Evolutionary conservation across 345 rosid genomes (phyloP), one percentile per base, ranked within the genome.

Genomic region (Linum lewisii): DNA sequence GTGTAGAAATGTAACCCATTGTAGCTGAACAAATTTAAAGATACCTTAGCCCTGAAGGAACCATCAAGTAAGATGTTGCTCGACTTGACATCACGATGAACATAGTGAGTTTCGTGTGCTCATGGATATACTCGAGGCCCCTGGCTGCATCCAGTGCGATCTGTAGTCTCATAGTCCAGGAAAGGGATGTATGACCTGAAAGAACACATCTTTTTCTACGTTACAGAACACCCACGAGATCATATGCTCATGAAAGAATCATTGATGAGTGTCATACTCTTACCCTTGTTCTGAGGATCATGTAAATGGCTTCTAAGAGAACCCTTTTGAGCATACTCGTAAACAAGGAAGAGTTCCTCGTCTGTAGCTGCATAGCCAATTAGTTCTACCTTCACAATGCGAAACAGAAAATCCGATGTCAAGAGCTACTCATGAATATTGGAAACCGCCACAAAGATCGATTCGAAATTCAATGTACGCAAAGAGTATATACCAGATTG

Each of bases 101-200:
- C 99, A 72, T 88, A 93, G 71, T 83, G 99, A 49, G 80, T 83
- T 77, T 93, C 51, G 97, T 87, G 70, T 93, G 94, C 67, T 93
- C 99, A 53, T 93, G 99, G 68, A 93, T 84, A 79, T 93, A 93
- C 63, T 93, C 99, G 60, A 93, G 75, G 53, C 97, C 99, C 77
- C 95, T 81, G 58, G 94, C 99, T 25, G 95, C 81, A 60, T 88
- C 99, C 16, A 93, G 89, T 20, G 91, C 89, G 71, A 93, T 86
- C 78, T 93, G 95, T 65, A 84, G 68, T 72, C 97, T 82, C 83
- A 81, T 83, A 69, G 81, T 85, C 98, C 97, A 93, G 18, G 99
- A 88, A 54, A 93, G 81, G 10, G 87, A 70, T 0, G 97, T 80
- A 73, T 82, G 82, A 58, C 99, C 97, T 93, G 73, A 74, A 79